Evolutionary conservation across 331 rosid genomes (phyloP), one percentile per base, ranked within the genome.

Genomic region (Spiraea crenata): DNA sequence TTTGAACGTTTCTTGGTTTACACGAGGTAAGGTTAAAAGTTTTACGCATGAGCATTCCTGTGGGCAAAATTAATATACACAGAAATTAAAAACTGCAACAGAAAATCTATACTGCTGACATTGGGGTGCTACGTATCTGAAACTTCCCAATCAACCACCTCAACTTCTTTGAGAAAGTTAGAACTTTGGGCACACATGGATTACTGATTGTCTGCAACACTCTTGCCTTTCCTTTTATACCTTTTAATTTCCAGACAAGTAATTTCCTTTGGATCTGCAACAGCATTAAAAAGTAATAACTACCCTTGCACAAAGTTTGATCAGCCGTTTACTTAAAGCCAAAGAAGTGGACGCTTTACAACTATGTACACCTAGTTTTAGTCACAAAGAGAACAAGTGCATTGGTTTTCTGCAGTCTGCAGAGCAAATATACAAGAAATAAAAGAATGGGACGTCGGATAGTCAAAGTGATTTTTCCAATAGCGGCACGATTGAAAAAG

Each of bases 231-330:
- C n/a, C 19, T 15, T 15, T 49, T 48, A 13, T 49, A 49, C 14
- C 54, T 12, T 48, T 12, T 13, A 49, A 49, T 49, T 49, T 49
- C 15, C 17, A 17, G 54, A 15, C 54, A 49, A 49, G 54, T 49
- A 45, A 45, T 45, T 45, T 49, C 54, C 54, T 49, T 49, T 25
- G 31, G 42, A 57, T 14, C 63, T 35, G 63, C 63, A 58, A 58
- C 63, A 58, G 63, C 11, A 35, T 13, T 41, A 35, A 58, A 58
- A 34, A 15, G 11, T 7, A 42, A 63, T 11, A 38, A 63, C 51
- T 42, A 42, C 2, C 6, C 38, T 63, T 42, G 51, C 39, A 42
- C 1, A 20, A 17, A 42, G n/a, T 19, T 41, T 42, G 42, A 20
- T 12, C 5, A 5, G 62, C 40, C 40, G 25, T 25, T 31, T 11